Evolutionary conservation across 768 basidiomycete species (phyloP), one percentile per base, ranked within the genome.

Genomic region (Tylopilus vinaceipallidus): DNA sequence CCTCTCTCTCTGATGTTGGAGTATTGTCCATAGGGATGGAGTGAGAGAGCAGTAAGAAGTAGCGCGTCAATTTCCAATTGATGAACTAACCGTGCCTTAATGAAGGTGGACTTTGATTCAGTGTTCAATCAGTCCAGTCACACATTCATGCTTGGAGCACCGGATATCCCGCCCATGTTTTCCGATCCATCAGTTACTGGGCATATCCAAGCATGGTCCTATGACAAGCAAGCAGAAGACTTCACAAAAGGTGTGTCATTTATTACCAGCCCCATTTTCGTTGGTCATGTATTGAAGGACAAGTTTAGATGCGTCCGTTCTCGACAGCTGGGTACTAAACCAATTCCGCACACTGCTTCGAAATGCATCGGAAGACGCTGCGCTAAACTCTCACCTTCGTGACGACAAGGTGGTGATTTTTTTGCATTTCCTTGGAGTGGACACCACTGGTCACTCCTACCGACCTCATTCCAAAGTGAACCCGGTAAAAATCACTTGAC

Each of bases 161-260:
- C 91, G 0, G 91, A 94, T 64, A 93, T 94, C 45, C 66, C 92
- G 6, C 89, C 88, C 3, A 93, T 93, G 85, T 94, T 94, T 58
- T 71, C 81, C 9, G 75, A 79, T n/a, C 87, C 88, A 14, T 86
- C 88, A 1, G 74, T 74, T 0, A 79, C 80, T 0, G 83, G 81
- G 0, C 86, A 78, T 57, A 87, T 94, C 2, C 74, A 78, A 36
- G 81, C 82, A 32, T 91, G 86, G 86, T 79, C 75, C 44, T 92
- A 92, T 62, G 71, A 83, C 42, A 84, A 84, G 53, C 79, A 85
- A 20, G 83, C 80, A 23, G 90, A 92, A 59, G 91, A 94, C 65
- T 94, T 92, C 55, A 91, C 91, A 0, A 87, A 88, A 75, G 88
- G 89, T 80, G 22, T 6, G 14, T 32, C 32, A 32, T 32, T 14